Evolutionary conservation across 768 basidiomycete species (phyloP), one percentile per base, ranked within the genome.

Genomic region (Suillus subaureus): DNA sequence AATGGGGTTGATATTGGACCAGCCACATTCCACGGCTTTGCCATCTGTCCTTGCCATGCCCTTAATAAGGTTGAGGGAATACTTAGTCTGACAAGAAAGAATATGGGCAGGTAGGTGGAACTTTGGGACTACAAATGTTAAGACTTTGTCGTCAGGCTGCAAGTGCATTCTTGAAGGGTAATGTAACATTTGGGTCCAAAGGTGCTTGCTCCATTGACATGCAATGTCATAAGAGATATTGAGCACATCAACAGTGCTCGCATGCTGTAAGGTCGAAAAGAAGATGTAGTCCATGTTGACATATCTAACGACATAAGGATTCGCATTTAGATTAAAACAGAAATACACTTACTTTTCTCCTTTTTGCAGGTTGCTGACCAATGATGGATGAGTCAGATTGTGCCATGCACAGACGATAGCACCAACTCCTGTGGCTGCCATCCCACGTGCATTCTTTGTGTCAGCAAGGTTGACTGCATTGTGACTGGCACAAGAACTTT

Each of bases 191-290:
- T 11, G n/a, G 4, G 11, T 13, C 47, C 23, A 49, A 49, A 49
- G 47, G 4, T 49, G 47, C 2, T 49, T 49, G 12, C 1, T 1
- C 47, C 47, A 49, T 23, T 49, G 47, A 3, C 47, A 49, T 4
- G 23, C n/a, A 1, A 49, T 49, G 39, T 70, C 67, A 45, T 70
- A 70, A 9, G 69, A 68, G 16, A 70, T n/a, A 4, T 61, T 61
- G 16, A 70, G 23, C 0, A 66, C 6, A 6, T 6, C n/a, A 4
- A 47, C 23, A 8, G 42, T 2, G 3, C 31, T 3, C 13, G 45
- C 18, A 8, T 37, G 11, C 5, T 35, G 6, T 0, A 66, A 16
- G 0, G 57, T 56, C 3, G 64, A 66, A 9, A 62, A 18, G 15
- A 68, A 40, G 0, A 70, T 2, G n/a, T 47, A 69, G 12, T 70